Evolutionary conservation across 805 yeast genomes (phyloP), one percentile per base, ranked within the genome.

Genomic region (Blastobotrys peoriensis): DNA sequence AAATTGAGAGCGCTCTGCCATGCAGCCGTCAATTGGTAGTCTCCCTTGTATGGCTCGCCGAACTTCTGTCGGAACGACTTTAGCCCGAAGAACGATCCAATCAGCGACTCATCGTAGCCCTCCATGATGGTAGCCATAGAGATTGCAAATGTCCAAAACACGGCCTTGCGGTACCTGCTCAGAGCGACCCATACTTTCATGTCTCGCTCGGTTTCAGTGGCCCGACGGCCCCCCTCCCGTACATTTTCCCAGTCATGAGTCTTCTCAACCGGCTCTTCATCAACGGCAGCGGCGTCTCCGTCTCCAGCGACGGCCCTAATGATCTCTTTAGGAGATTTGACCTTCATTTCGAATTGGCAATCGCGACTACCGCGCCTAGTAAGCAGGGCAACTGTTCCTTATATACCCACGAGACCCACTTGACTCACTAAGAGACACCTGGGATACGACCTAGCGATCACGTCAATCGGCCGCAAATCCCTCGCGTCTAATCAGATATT

Each of bases 41-140:
- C 42, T 8, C 53, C 46, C 15, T 17, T 30, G 3, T 38, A 20
- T 5, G 28, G 46, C 3, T 38, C 43, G 2, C 79, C 79, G 46
- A 63, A 74, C 51, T 65, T 64, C 41, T 52, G 52, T 36, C 59
- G 57, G 49, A 74, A 74, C 15, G 68, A 64, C 1, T 75, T 74
- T 51, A 68, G 64, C 3, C 71, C 76, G 56, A 63, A 73, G 53
- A 75, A 67, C 4, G 71, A 59, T 21, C 60, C 56, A 40, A 73
- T 57, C 38, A 74, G 56, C 36, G 61, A 60, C 15, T 63, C 55
- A 50, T 74, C 78, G 56, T 69, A 74, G 15, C 76, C 78, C 51
- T 70, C 77, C 77, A 72, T 72, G 41, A 73, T 52, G 43, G 73
- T 58, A 18, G 73, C 66, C 3, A 67, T 52, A 3, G 75, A 68